These are phyloP conservation scores for Goniomonas avonlea DNA, from an alignment of 78 protist species.

Conservation along the genomic window DNA sequence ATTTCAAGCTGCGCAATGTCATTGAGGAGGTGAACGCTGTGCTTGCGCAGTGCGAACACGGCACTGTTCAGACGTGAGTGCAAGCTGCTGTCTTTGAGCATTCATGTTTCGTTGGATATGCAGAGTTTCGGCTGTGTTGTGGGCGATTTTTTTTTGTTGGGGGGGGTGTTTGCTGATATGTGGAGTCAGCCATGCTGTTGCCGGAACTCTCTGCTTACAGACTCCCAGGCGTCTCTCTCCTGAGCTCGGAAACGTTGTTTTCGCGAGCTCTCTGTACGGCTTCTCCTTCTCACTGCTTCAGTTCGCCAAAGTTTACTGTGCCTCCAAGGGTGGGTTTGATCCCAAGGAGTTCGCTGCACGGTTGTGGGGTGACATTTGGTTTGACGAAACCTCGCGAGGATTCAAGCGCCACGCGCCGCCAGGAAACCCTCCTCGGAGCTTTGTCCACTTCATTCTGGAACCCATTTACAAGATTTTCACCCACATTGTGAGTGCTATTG, in stretches of 20 bases:
- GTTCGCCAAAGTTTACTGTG: not conserved
- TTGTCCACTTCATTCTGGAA: slow-evolving; percentile 87
- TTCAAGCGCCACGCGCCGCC: slow-evolving; percentile 40
- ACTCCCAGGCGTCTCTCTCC: slow-evolving; percentile 54
- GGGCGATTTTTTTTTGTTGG: too few species aligned
- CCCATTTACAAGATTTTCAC: slow-evolving; percentile 89
- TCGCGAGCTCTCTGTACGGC: slow-evolving; percentile 39
- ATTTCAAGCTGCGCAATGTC: slow-evolving; percentile 63
- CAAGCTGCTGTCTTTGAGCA: too few species aligned
- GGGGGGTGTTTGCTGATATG: too few species aligned
- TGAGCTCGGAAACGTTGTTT: slow-evolving; percentile 79
- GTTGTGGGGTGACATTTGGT: slow-evolving; percentile 92
- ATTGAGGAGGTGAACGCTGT: slow-evolving; percentile 74
- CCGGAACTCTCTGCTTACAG: not conserved
- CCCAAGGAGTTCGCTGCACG: slow-evolving; percentile 64
- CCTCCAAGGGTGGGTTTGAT: slow-evolving; percentile 15
- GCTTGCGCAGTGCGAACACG: too few species aligned
- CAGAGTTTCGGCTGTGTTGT: too few species aligned
- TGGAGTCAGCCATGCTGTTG: too few species aligned
- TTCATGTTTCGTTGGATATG: too few species aligned
- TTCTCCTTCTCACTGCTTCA: not conserved
- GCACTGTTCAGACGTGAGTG: too few species aligned
- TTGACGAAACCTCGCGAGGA: slow-evolving; percentile 33
- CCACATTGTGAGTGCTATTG: not conserved
- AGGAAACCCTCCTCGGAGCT: slow-evolving; percentile 45